phyloP scores from a whole-genome alignment of 805 yeast genomes.

The Yarrowia sp. region DNA sequence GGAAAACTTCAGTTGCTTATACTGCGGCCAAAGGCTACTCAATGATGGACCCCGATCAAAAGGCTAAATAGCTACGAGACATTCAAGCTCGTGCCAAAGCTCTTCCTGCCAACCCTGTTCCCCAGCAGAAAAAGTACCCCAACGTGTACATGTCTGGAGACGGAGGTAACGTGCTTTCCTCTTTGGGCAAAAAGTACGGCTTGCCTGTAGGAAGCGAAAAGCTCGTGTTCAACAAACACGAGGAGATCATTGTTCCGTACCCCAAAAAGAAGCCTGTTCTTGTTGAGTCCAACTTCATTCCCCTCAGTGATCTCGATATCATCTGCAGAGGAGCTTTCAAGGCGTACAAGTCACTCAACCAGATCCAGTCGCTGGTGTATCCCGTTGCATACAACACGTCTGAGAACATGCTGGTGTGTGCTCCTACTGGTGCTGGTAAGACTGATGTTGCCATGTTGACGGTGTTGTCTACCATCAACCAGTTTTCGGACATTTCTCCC shows the following conservation, averaged over 20 bases:
- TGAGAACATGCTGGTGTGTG: slow-evolving; percentile 94
- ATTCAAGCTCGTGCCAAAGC: slow-evolving; percentile 33
- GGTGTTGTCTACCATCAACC: slow-evolving; percentile 73
- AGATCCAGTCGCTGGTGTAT: slow-evolving; percentile 85
- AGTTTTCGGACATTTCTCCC: slow-evolving; percentile 46
- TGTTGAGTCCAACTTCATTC: slow-evolving; percentile 46
- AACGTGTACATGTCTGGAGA: slow-evolving; percentile 78
- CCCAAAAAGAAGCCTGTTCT: slow-evolving; percentile 51
- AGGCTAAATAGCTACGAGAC: slow-evolving; percentile 31
- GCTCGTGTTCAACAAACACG: slow-evolving; percentile 49
- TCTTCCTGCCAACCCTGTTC: slow-evolving; percentile 35
- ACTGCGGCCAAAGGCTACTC: slow-evolving; percentile 14
- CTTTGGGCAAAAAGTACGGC: slow-evolving; percentile 75
- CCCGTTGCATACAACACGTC: slow-evolving; percentile 91
- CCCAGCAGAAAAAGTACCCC: slow-evolving; percentile 59
- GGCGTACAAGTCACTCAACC: slow-evolving; percentile 72
- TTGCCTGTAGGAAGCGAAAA: slow-evolving; percentile 77
- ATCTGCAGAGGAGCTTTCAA: slow-evolving; percentile 82
- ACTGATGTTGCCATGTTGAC: slow-evolving; percentile 88
- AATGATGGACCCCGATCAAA: slow-evolving; percentile 31
- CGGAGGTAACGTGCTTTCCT: slow-evolving; percentile 65
- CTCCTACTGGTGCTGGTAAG: slow-evolving; percentile 98
- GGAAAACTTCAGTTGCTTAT: slow-evolving; percentile 21
- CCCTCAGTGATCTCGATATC: slow-evolving; percentile 55
- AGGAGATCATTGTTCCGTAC: slow-evolving; percentile 81